Evolutionary conservation across 169 alveolate species (phyloP).

Genomic region (Babesia bigemina): DNA sequence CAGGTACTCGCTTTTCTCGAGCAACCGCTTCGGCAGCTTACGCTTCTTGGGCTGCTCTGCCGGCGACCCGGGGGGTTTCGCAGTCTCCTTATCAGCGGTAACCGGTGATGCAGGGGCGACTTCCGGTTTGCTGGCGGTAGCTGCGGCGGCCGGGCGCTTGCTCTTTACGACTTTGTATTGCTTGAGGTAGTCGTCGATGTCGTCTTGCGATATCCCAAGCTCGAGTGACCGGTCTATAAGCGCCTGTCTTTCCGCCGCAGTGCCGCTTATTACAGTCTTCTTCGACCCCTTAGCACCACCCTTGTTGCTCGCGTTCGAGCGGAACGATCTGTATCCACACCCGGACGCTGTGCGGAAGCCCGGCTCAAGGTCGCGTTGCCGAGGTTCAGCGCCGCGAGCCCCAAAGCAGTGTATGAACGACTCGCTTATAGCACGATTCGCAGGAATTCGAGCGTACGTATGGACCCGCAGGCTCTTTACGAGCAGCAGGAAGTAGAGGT

Average conservation of each 20-base stretch:
- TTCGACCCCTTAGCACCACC: constrained; percentile 7
- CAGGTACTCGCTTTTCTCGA: constrained; percentile 14
- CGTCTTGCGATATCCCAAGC: constrained; percentile 33
- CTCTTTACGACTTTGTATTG: constrained; percentile 17
- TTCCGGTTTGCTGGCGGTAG: neutral
- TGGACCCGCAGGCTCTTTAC: neutral
- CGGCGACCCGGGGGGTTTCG: neutral
- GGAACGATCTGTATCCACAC: neutral
- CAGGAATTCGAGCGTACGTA: no score
- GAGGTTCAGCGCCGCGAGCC: neutral
- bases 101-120: neutral
- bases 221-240: constrained; percentile 10
- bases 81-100: neutral
- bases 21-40: constrained; percentile 33
- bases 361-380: neutral
- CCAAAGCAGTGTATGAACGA: neutral
- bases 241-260: constrained; percentile 26
- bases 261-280: constrained; percentile 11
- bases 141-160: neutral
- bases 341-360: neutral
- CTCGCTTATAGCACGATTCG: neutral
- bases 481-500: neutral
- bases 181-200: constrained; percentile 31
- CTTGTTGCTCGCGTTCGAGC: constrained; percentile 1
- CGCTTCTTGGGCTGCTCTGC: neutral